Evolutionary conservation across 1,139 yeast species (phyloP).

Genomic region (Saccharomycopsis crataegensis): DNA sequence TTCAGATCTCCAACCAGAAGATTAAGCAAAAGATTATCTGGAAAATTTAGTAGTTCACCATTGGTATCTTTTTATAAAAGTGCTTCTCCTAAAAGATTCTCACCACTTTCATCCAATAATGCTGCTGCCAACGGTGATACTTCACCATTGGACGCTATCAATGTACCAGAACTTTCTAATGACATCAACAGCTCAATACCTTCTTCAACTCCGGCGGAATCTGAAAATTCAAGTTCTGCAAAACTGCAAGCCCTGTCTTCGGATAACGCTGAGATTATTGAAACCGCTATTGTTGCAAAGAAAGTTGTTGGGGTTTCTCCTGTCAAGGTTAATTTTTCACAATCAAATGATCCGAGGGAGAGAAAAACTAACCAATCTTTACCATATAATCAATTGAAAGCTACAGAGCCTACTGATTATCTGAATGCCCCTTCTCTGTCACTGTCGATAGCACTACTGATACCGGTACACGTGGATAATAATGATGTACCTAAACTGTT

Average conservation of each 20-base stretch:
- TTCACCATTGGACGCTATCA: constrained; percentile 1
- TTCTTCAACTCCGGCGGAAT: not conserved
- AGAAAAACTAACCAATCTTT: too few relatives aligned
- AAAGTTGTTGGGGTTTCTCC: constrained; percentile 9
- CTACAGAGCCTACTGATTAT: not conserved
- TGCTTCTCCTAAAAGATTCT: constrained; percentile 2
- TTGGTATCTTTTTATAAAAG: constrained; percentile 6
- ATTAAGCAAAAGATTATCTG: constrained; percentile 14
- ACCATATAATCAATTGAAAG: not conserved
- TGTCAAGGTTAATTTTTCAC: constrained; percentile 3
- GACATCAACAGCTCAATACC: not conserved
- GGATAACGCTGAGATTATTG: constrained; percentile 5
- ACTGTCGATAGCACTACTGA: not conserved
- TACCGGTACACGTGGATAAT: not conserved
- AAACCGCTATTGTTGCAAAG: constrained; percentile 8
- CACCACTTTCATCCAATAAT: not conserved
- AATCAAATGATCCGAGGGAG: too few relatives aligned
- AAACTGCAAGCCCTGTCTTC: not conserved
- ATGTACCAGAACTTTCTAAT: constrained; percentile 2
- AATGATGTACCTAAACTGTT: too few relatives aligned
- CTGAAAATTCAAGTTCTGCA: not conserved
- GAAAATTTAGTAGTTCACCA: constrained; percentile 8
- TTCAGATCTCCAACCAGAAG: constrained; percentile 13
- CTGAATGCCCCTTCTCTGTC: not conserved
- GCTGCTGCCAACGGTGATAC: not conserved